phyloP scores from a whole-genome alignment of 2,329 filamentous ascomycete species.

The Diaporthe ilicicola region DNA sequence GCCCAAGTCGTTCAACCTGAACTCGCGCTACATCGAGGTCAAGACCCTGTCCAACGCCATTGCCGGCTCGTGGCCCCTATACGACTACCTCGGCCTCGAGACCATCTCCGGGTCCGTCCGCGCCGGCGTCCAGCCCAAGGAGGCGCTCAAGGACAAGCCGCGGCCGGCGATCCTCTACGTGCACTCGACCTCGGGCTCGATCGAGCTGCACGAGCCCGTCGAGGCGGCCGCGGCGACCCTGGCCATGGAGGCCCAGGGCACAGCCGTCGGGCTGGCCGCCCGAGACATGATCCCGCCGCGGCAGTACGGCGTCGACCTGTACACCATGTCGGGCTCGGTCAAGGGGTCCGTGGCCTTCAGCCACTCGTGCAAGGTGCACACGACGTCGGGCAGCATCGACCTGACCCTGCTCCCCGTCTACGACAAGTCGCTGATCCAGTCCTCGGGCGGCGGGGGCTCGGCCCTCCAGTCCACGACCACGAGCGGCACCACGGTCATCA shows the following conservation, averaged over 20 bases:
- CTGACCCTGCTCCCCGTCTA: slow-evolving; percentile 55
- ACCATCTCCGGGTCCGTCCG: slow-evolving; percentile 54
- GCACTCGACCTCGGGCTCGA: slow-evolving; percentile 52
- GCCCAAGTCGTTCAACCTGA: slow-evolving; percentile 49
- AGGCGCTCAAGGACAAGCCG: slow-evolving; percentile 44
- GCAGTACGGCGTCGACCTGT: slow-evolving; percentile 55
- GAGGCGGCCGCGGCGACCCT: slow-evolving; percentile 32
- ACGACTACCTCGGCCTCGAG: slow-evolving; percentile 55
- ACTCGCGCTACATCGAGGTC: slow-evolving; percentile 52
- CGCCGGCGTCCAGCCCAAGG: slow-evolving; percentile 51
- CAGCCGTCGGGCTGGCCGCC: neutral
- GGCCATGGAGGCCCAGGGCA: slow-evolving; percentile 4
- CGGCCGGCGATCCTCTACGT: slow-evolving; percentile 52
- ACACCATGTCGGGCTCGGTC: slow-evolving; percentile 56
- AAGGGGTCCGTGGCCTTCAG: slow-evolving; percentile 50
- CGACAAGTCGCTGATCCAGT: slow-evolving; percentile 37
- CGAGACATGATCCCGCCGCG: slow-evolving; percentile 49
- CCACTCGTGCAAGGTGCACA: slow-evolving; percentile 45
- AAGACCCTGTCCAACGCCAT: slow-evolving; percentile 54
- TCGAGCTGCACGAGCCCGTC: slow-evolving; percentile 53
- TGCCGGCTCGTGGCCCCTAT: slow-evolving; percentile 59
- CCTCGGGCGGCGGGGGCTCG: slow-evolving; percentile 8
- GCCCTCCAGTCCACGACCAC: slow-evolving; percentile 52
- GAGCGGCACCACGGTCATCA: slow-evolving; percentile 51
- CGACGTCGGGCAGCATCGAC: slow-evolving; percentile 51